Evolutionary conservation across 192 early-diverging fungal species (phyloP), one percentile per base, ranked within the genome.

Genomic region (Chytriomyces sp.): DNA sequence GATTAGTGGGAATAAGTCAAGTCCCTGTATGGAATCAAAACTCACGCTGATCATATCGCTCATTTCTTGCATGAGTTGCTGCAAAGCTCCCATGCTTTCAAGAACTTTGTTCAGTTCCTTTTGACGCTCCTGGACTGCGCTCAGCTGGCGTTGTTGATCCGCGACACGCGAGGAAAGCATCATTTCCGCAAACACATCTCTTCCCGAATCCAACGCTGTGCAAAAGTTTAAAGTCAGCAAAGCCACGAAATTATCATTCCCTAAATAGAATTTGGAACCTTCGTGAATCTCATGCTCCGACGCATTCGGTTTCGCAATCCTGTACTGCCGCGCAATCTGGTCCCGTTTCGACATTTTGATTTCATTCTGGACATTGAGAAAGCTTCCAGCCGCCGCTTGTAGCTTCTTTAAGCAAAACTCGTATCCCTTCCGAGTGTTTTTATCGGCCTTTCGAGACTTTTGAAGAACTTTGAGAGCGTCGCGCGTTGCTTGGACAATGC

Each of bases 271-370:
- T 20, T 57, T 1, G 35, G 5, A 18, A 73, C 71, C 77, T 18
- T 72, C 47, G 7, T 78, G 68, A 50, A 78, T 72, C 47, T 78
- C 77, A 43, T 53, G 45, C 9, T 78, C 69, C 23, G 23, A 48
- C 16, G 77, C 77, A 50, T 78, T 61, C 45, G 77, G 77, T 24
- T 44, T 78, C 47, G 69, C 77, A 46, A 78, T 78, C 1, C 69
- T 0, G 48, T 78, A 78, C 61, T 78, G 69, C 6, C 77, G 53
- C 49, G 77, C 77, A 78, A 78, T 71, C 47, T 72, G 77, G 26
- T 70, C 77, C 20, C 69, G 50, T 62, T 63, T 50, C 62, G 24
- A 44, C 50, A 64, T 9, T 62, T 70, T 72, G 50, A 78, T 68
- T 44, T 78, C 61, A 50, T 62, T 65, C 60, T 78, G 53, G 6